A percentile compares a stretch with the other conserved stretches of the same genome.
phyloP scores from a whole-genome alignment of 2,329 filamentous ascomycete species.

The Fusarium nematophilum region DNA sequence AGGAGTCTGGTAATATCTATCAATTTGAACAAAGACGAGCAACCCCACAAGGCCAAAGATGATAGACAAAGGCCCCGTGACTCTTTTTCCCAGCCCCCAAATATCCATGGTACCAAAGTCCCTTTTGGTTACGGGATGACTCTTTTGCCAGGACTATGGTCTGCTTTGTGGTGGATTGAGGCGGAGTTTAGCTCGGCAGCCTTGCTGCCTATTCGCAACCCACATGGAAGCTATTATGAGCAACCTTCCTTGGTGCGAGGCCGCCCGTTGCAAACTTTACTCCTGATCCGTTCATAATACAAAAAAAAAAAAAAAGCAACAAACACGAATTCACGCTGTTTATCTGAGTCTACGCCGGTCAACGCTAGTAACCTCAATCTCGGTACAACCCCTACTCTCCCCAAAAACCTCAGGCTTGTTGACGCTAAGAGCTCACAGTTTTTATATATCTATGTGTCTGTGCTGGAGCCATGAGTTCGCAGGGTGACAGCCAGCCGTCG shows the following conservation, averaged over 20 bases:
- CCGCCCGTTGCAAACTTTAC: conserved; percentile 7
- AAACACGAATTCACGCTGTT: conserved; percentile 11
- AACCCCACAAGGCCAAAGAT: too few relatives aligned
- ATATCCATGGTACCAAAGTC: conserved; percentile 21
- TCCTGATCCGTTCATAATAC: conserved; percentile 6
- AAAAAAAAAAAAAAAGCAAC: not conserved
- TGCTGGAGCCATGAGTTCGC: conserved; percentile 41
- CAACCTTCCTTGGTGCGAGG: conserved; percentile 9
- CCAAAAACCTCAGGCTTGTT: not conserved
- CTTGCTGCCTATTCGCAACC: conserved; percentile 37
- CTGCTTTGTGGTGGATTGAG: conserved; percentile 14
- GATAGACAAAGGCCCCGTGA: not conserved
- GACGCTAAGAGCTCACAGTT: not conserved
- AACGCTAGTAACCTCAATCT: not conserved
- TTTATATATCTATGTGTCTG: conserved; percentile 6
- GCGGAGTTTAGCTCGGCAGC: conserved; percentile 30
- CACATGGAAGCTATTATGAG: conserved; percentile 8
- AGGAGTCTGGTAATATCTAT: conserved; percentile 37
- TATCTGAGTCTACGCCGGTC: conserved; percentile 14
- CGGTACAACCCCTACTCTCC: too few relatives aligned
- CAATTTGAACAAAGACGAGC: conserved; percentile 12
- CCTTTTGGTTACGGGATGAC: conserved; percentile 11
- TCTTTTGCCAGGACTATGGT: not conserved
- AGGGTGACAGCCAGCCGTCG: conserved; percentile 49
- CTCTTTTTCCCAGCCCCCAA: not conserved